Evolutionary conservation across 805 yeast genomes (phyloP).

Genomic region (Gaillardinia entomophila): DNA sequence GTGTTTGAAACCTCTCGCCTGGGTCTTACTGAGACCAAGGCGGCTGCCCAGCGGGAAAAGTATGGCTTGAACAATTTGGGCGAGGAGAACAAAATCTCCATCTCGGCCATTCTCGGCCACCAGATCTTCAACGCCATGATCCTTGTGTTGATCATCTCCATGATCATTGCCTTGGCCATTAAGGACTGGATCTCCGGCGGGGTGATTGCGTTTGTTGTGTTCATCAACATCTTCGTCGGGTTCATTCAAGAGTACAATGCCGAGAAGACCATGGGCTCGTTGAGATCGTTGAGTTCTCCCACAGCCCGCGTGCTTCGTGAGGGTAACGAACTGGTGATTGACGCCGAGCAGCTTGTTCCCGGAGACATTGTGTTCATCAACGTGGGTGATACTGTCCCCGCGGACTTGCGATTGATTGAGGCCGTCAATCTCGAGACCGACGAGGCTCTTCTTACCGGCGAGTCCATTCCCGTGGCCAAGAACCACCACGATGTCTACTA

Average conservation of each 20-base stretch:
- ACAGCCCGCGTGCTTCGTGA: slow-evolving; percentile 41
- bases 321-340: slow-evolving; percentile 28
- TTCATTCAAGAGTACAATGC: slow-evolving; percentile 47
- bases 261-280: slow-evolving; percentile 46
- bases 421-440: slow-evolving; percentile 36
- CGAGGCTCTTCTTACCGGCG: slow-evolving; percentile 40
- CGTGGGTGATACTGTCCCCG: slow-evolving; percentile 41
- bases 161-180: slow-evolving; percentile 33
- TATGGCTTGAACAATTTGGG: slow-evolving; percentile 22
- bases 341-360: slow-evolving; percentile 41
- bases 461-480: slow-evolving; percentile 30
- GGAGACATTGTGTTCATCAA: slow-evolving; percentile 36
- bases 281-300: slow-evolving; percentile 41
- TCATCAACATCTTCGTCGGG: slow-evolving; percentile 43
- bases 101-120: slow-evolving; percentile 25
- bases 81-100: slow-evolving; percentile 22
- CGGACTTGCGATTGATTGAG: slow-evolving; percentile 33
- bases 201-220: slow-evolving; percentile 42
- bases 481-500: slow-evolving; percentile 27
- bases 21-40: slow-evolving; percentile 4
- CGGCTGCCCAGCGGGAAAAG: neutral
- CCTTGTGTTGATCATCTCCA: slow-evolving; percentile 30
- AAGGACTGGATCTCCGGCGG: slow-evolving; percentile 38
- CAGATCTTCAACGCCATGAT: slow-evolving; percentile 36
- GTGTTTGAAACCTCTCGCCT: too few species aligned